These are phyloP conservation scores for Debaryomyces psychrophilus DNA, from an alignment of 1,139 yeast species.

Conservation along the genomic window DNA sequence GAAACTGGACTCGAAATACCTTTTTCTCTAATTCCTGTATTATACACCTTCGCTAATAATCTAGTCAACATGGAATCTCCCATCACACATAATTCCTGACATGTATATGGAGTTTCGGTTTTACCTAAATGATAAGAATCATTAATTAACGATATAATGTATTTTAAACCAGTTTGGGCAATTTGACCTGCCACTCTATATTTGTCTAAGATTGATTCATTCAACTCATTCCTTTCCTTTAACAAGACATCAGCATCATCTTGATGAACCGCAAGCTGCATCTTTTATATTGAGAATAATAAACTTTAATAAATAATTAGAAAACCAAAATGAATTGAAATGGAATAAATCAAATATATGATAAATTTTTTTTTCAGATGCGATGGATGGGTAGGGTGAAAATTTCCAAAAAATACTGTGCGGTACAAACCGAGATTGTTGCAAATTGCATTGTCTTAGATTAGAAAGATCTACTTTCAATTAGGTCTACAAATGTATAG, in stretches of 20 bases:
- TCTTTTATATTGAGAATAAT: conserved; percentile 18
- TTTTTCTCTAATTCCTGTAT: conserved; percentile 65
- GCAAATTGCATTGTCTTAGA: neutral
- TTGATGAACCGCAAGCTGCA: conserved; percentile 69
- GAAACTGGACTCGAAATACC: conserved; percentile 93
- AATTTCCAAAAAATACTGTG: conserved; percentile 6
- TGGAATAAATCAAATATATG: conserved; percentile 3
- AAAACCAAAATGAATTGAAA: neutral
- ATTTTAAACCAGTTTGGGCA: conserved; percentile 80
- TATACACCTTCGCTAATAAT: conserved; percentile 57
- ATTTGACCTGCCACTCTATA: conserved; percentile 90
- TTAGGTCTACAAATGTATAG: too few relatives aligned
- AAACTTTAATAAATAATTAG: conserved; percentile 1
- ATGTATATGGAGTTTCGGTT: conserved; percentile 49
- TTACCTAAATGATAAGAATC: conserved; percentile 65
- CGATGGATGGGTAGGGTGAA: conserved; percentile 9
- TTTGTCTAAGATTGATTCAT: conserved; percentile 67
- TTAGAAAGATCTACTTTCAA: neutral
- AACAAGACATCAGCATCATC: conserved; percentile 75
- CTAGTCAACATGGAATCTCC: conserved; percentile 74
- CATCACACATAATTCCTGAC: conserved; percentile 78
- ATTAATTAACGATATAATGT: conserved; percentile 67
- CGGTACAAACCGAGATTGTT: conserved; percentile 3
- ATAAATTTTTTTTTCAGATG: conserved; percentile 10
- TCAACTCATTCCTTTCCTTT: conserved; percentile 71